Conservation (phyloP, 1,139 yeast genomes). For the Candida neerlandica region DNA sequence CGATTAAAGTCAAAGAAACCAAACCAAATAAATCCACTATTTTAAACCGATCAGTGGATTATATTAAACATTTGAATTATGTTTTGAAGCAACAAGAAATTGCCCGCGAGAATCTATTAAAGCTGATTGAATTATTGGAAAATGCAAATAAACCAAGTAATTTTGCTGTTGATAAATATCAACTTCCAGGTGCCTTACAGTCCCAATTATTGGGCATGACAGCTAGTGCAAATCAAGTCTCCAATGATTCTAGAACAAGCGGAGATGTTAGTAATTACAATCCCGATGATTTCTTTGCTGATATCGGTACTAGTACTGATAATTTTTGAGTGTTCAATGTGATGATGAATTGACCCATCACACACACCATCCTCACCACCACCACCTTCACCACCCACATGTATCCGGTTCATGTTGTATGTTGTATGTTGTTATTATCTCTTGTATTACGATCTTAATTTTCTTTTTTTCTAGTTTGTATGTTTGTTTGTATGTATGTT, state of each 20-base stretch:
- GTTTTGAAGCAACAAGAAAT: slow-evolving; percentile 41
- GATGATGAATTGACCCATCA: too few relatives aligned
- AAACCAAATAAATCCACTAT: slow-evolving; percentile 76
- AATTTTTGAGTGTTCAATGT: slow-evolving; percentile 4
- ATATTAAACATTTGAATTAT: slow-evolving; percentile 56
- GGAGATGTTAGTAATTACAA: slow-evolving; percentile 7
- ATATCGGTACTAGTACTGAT: slow-evolving; percentile 10
- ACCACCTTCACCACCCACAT: too few relatives aligned
- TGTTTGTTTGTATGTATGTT: neutral
- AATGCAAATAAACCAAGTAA: neutral
- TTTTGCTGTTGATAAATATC: neutral
- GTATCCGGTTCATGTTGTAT: neutral
- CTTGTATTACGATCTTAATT: slow-evolving; percentile 1
- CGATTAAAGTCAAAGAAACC: slow-evolving; percentile 57
- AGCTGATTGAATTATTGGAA: slow-evolving; percentile 14
- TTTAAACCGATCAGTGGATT: slow-evolving; percentile 68
- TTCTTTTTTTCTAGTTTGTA: neutral
- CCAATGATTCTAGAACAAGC: neutral
- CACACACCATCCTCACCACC: too few relatives aligned
- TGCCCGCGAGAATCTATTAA: slow-evolving; percentile 7
- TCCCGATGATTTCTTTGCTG: slow-evolving; percentile 14
- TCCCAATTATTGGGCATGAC: neutral
- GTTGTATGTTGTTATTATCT: neutral
- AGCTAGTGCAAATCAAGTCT: neutral
- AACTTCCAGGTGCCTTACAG: neutral